Percentiles rank a stretch among this genome's conserved stretches.
Conservation (phyloP, 345 rosid species). For the Rhodomyrtus tomentosa region DNA sequence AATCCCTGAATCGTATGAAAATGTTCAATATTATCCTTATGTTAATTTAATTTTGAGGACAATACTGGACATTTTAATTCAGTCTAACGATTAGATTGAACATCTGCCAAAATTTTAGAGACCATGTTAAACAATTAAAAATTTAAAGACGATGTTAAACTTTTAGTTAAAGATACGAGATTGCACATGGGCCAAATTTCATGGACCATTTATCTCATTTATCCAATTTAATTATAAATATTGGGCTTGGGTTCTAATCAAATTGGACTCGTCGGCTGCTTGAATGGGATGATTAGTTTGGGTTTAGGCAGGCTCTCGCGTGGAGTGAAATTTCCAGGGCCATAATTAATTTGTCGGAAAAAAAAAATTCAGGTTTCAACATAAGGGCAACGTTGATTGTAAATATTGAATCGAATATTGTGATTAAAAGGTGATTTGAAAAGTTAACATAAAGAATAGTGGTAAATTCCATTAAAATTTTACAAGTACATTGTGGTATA, state of each 20-base stretch:
- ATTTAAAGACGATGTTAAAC: too few relatives aligned
- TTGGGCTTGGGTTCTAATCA: not conserved
- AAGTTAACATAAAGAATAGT: not conserved
- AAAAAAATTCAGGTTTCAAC: not conserved
- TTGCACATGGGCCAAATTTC: too few relatives aligned
- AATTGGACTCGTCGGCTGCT: not conserved
- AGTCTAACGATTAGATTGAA: too few relatives aligned
- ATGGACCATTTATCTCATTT: too few relatives aligned
- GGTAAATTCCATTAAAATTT: not conserved
- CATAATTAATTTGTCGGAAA: not conserved
- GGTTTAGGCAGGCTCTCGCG: not conserved
- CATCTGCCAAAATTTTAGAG: too few relatives aligned
- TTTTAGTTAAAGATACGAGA: too few relatives aligned
- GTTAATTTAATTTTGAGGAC: too few relatives aligned
- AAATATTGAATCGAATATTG: not conserved
- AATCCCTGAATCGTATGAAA: too few relatives aligned
- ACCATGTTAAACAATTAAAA: too few relatives aligned
- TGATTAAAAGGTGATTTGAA: not conserved
- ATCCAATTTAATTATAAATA: too few relatives aligned
- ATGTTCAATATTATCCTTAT: too few relatives aligned
- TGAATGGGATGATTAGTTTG: accelerated
- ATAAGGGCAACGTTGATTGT: not conserved
- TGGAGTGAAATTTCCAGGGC: not conserved
- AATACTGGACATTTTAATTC: too few relatives aligned
- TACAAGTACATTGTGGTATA: not conserved